Base-by-base conservation (phyloP, 441 rosid genomes). In the Adansonia gregorii region DNA sequence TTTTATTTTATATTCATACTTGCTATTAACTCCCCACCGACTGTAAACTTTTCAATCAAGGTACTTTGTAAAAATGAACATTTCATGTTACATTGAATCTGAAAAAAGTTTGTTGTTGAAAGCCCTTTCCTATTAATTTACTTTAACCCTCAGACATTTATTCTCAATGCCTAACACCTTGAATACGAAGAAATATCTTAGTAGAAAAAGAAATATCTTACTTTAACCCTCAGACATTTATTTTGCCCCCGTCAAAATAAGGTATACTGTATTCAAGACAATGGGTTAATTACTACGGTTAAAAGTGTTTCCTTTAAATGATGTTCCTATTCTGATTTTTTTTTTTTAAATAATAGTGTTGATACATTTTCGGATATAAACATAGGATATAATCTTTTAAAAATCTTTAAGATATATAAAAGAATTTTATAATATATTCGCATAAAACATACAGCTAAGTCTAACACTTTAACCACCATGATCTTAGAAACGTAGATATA, bases 71-170 rank as follows among this genome's bases (percentile, higher is more conserved):
- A 43, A 27, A 2, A 43, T 67, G 15, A 41, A 66, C 49, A 41
- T 67, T 67, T 9, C 49, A n/a, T 8, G 67, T 65, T 65, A 22
- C 12, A 65, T 39, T 39, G 69, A 65, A 65, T 22, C 58, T 54
- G 35, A 54, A 54, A 54, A n/a, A 54, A 15, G 1, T 7, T n/a
- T 54, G 59, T 15, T 15, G 17, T 7, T 41, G 24, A 39, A n/a
- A 35, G n/a, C 8, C 4, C 12, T 45, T 35, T 7, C 68, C 22
- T 64, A n/a, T 56, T 20, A 64, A 64, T 2, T 66, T 66, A 51
- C 71, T 17, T 8, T 3, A 15, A 43, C 27, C 8, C 52, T 67
- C 35, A 8, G 5, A 67, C 31, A 67, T 60, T 60, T 12, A 59
- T 35, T 59, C 15, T 0, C 6, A 3, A 8, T 59, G 12, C 27